Evolutionary conservation across 345 rosid genomes (phyloP), one percentile per base, ranked within the genome.

Genomic region (Aegle marmelos): DNA sequence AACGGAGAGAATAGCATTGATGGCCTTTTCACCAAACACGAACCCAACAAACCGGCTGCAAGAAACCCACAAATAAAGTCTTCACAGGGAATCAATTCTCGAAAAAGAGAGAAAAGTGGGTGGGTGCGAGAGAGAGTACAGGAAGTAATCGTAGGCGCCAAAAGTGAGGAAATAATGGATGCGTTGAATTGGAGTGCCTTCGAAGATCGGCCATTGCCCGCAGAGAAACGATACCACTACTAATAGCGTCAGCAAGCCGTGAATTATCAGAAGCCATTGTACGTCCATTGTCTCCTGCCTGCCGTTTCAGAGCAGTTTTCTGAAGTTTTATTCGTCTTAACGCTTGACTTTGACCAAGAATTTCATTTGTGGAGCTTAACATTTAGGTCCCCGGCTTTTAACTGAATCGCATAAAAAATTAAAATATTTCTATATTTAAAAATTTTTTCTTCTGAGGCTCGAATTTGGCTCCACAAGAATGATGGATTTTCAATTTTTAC

Each of bases 181-280:
- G 82, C 86, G 80, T 70, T 89, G 86, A 79, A 95, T 87, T 41
- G 94, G 94, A 41, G 99, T 95, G 84, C 89, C 88, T 34, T 85
- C 86, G 81, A 93, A 93, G 88, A 94, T 90, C 16, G 98, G 98
- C 99, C 97, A 94, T 75, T 92, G 97, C n/a, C 99, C 98, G 68
- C 98, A 96, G 59, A 96, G 92, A 84, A 96, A 91, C 2, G 99
- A 87, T 78, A 92, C 81, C 67, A 91, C 86, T 34, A 92, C 90
- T 13, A 86, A 41, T 30, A 89, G 79, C 34, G 97, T 96, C 30
- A 80, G 57, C 69, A 92, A 59, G 77, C 98, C 97, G 57, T 94
- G 97, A 77, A 91, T 82, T 25, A 87, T 72, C 85, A 96, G 88
- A 79, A 89, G 31, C 99, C 99, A 95, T 56, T 84, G 90, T 19